These are phyloP conservation scores for Hygrophorus russula DNA, from an alignment of 768 basidiomycete species.

Conservation along the genomic window DNA sequence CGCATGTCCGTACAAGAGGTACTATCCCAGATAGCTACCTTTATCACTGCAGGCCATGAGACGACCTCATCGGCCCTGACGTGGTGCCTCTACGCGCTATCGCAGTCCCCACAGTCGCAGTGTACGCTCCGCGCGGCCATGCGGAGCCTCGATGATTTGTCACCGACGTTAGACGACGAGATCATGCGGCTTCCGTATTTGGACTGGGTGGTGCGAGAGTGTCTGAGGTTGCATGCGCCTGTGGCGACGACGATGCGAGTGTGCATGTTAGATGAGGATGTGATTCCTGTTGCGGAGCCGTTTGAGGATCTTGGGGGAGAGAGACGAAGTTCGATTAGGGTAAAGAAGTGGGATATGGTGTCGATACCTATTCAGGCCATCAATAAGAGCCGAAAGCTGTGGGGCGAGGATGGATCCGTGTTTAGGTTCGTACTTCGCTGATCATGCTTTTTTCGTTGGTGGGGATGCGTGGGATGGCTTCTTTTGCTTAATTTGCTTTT, in stretches of 20 bases:
- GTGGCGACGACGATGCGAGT: slow-evolving; percentile 52
- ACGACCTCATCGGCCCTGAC: slow-evolving; percentile 46
- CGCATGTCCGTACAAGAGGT: slow-evolving; percentile 49
- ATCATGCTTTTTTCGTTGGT: slow-evolving; percentile 5
- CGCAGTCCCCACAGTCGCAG: slow-evolving; percentile 26
- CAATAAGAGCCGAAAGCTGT: slow-evolving; percentile 42
- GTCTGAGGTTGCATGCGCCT: slow-evolving; percentile 42
- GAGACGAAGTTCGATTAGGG: slow-evolving; percentile 20
- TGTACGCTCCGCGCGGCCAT: slow-evolving; percentile 34
- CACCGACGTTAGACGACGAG: slow-evolving; percentile 3
- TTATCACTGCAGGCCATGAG: slow-evolving; percentile 57
- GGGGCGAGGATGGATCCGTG: slow-evolving; percentile 54
- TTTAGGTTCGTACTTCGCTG: slow-evolving; percentile 35
- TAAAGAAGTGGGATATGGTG: slow-evolving; percentile 42
- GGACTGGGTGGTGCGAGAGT: slow-evolving; percentile 52
- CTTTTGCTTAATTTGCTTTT: too few relatives aligned
- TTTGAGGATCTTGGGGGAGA: slow-evolving; percentile 20
- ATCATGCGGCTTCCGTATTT: slow-evolving; percentile 25
- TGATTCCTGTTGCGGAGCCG: slow-evolving; percentile 33
- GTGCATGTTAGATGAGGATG: slow-evolving; percentile 32
- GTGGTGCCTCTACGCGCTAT: slow-evolving; percentile 53
- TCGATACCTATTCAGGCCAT: slow-evolving; percentile 49
- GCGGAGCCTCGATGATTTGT: slow-evolving; percentile 13
- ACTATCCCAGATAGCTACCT: slow-evolving; percentile 52
- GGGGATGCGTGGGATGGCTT: slow-evolving; percentile 10